Evolutionary conservation across 345 rosid species (phyloP).

Genomic region (Gossypium arboreum): DNA sequence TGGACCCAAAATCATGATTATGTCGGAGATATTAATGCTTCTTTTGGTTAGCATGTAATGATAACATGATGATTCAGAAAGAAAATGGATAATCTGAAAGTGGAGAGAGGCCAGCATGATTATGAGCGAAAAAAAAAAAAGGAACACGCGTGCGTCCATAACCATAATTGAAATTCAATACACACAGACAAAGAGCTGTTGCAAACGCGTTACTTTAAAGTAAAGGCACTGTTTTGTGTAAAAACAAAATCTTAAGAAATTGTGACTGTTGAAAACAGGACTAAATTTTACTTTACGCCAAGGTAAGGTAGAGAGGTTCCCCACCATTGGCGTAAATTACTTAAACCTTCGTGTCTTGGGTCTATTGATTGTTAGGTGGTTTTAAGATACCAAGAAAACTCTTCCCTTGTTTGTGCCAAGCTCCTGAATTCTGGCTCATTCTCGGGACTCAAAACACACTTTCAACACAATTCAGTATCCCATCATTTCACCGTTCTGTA

Average conservation of each 20-base stretch:
- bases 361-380: neutral
- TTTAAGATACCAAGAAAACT: neutral
- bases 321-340: neutral
- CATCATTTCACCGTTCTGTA: neutral
- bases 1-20: neutral
- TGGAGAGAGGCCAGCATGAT: neutral
- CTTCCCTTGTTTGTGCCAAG: neutral
- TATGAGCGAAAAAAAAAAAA: neutral
- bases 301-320: no score
- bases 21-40: neutral
- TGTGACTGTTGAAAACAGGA: neutral
- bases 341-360: neutral
- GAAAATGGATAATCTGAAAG: neutral
- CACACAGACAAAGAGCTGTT: no score
- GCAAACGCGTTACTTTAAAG: constrained; percentile 1
- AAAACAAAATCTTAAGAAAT: constrained; percentile 7
- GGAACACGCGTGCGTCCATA: neutral
- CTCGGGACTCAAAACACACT: neutral
- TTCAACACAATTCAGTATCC: neutral
- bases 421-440: neutral
- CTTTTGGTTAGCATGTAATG: neutral
- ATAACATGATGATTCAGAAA: neutral
- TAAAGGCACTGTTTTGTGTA: neutral
- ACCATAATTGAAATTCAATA: neutral
- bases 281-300: neutral